These are phyloP conservation scores for Trichoderma sp. DNA, from an alignment of 2,329 filamentous ascomycete genomes.

Conservation along the genomic window DNA sequence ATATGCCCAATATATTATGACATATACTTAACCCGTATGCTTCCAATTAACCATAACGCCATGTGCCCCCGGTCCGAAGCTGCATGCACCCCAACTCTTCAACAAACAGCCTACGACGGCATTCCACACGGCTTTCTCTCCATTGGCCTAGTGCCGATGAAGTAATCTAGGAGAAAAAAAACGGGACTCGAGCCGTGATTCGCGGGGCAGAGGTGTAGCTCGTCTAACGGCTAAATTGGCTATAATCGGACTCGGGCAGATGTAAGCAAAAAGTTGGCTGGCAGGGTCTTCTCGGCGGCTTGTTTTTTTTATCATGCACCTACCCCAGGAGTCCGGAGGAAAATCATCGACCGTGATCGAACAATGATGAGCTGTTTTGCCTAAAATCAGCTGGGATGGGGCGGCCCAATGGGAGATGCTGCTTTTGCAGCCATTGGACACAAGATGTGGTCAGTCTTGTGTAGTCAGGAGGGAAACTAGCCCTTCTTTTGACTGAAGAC, in stretches of 20 bases:
- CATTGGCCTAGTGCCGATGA: constrained; percentile 10
- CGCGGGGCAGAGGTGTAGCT: constrained; percentile 1
- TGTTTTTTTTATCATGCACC: not conserved
- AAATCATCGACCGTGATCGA: not conserved
- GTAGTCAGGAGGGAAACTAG: not conserved
- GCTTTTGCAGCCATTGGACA: not conserved
- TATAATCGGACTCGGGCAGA: not conserved
- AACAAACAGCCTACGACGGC: not conserved
- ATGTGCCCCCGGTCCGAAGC: not conserved
- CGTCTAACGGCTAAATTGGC: constrained; percentile 15
- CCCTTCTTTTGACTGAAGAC: not conserved
- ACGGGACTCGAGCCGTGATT: not conserved
- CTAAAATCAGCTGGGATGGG: not conserved
- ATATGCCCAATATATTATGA: not conserved
- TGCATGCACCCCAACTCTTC: not conserved
- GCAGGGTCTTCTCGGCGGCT: not conserved
- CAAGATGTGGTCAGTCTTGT: no score
- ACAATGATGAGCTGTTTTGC: not conserved
- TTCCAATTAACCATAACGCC: constrained; percentile 16
- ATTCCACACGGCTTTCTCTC: not conserved
- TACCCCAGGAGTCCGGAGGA: not conserved
- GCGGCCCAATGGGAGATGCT: not conserved
- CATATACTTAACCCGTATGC: not conserved
- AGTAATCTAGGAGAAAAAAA: constrained; percentile 4
- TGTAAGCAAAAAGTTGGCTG: not conserved